Evolutionary conservation across 139 green algal genomes (phyloP).

Genomic region (Trebouxia sp.): DNA sequence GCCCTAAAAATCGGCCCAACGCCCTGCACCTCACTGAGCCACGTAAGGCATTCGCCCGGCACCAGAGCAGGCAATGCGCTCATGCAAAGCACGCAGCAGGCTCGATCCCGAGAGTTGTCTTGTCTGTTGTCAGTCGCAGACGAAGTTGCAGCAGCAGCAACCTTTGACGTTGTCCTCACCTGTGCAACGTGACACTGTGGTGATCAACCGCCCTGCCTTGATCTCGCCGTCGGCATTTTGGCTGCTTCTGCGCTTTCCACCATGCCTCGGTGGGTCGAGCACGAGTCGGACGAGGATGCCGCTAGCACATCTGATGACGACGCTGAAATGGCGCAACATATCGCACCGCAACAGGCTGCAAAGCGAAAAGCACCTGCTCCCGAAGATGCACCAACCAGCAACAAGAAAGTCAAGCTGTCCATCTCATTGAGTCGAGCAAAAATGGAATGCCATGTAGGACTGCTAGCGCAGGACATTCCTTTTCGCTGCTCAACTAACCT

Average conservation of each 20-base stretch:
- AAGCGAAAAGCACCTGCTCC: neutral
- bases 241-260: no score
- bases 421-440: conserved; percentile 16
- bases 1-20: no score
- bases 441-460: conserved; percentile 7
- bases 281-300: neutral
- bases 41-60: neutral
- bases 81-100: conserved; percentile 8
- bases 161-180: no score
- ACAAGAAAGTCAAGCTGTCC: conserved; percentile 17
- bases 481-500: neutral
- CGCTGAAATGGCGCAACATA: neutral
- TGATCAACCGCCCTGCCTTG: no score
- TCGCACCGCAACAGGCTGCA: neutral
- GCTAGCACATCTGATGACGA: conserved; percentile 1
- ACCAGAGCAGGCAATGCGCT: neutral
- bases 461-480: neutral
- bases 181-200: no score
- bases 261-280: conserved; percentile 16
- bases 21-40: no score
- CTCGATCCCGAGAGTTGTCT: neutral
- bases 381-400: conserved; percentile 12
- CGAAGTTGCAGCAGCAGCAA: no score
- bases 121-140: no score
- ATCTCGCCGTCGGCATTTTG: neutral